phyloP scores from a whole-genome alignment of 2,329 filamentous ascomycete species.

The Paecilomyces formosus region DNA sequence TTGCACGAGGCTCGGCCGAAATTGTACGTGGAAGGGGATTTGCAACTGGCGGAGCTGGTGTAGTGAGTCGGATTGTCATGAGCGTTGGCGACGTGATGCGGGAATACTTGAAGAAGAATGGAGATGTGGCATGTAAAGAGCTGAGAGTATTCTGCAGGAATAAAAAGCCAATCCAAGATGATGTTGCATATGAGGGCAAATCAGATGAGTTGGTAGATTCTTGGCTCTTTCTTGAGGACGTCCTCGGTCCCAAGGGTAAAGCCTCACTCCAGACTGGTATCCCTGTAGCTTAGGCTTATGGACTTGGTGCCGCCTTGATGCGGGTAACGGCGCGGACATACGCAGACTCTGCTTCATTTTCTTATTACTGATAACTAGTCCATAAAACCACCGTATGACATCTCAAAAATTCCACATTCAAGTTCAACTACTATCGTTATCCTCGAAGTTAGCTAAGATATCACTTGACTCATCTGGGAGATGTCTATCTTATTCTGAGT shows the following conservation, averaged over 20 bases:
- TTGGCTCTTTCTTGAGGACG: constrained; percentile 10
- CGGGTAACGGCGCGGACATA: too few species aligned
- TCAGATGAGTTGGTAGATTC: constrained; percentile 8
- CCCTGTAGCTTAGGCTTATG: constrained; percentile 9
- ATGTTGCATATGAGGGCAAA: constrained; percentile 5
- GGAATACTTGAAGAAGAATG: constrained; percentile 18
- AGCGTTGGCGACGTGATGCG: constrained; percentile 19
- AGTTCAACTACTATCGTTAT: too few species aligned
- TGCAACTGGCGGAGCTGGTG: neutral
- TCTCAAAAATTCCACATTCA: too few species aligned
- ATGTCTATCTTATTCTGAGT: too few species aligned
- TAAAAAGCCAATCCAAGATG: constrained; percentile 10
- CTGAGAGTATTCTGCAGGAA: constrained; percentile 16
- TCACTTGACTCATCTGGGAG: too few species aligned
- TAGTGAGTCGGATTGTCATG: constrained; percentile 15
- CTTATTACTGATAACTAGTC: too few species aligned
- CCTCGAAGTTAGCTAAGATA: too few species aligned
- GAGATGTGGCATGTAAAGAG: constrained; percentile 18
- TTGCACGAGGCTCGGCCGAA: constrained; percentile 14
- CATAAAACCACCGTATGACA: too few species aligned
- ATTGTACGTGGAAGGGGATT: constrained; percentile 9
- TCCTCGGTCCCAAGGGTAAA: constrained; percentile 10
- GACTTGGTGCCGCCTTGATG: neutral
- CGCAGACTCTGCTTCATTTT: too few species aligned
- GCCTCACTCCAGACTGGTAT: constrained; percentile 16